Evolutionary conservation across 257 asterid species (phyloP).

Genomic region (Gentiana macrophylla): DNA sequence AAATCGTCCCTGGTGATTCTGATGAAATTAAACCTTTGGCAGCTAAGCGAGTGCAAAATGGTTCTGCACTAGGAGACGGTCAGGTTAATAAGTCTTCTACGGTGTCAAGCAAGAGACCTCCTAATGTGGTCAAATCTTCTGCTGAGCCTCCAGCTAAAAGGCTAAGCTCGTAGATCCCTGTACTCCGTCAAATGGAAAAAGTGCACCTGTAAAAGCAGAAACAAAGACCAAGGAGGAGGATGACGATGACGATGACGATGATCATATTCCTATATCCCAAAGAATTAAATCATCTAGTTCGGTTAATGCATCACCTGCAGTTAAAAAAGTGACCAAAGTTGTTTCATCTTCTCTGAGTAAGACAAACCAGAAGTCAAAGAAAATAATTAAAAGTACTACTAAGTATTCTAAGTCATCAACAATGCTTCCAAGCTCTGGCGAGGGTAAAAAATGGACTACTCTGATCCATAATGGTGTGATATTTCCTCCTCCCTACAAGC

Average conservation of each 20-base stretch:
- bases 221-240: constrained; percentile 60
- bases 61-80: constrained; percentile 30
- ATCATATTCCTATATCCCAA: constrained; percentile 60
- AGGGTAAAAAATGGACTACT: constrained; percentile 95
- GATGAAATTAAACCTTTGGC: constrained; percentile 37
- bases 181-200: constrained; percentile 22
- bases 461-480: constrained; percentile 91
- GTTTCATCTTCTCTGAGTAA: constrained; percentile 32
- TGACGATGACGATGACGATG: constrained; percentile 63
- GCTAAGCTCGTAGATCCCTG: constrained; percentile 52
- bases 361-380: constrained; percentile 39
- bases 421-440: constrained; percentile 87
- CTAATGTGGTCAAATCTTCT: constrained; percentile 36
- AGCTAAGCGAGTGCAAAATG: constrained; percentile 46
- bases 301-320: constrained; percentile 37
- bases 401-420: constrained; percentile 68
- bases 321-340: constrained; percentile 32
- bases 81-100: constrained; percentile 35
- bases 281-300: constrained; percentile 37
- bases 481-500: constrained; percentile 91
- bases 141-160: constrained; percentile 42
- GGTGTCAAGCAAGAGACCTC: constrained; percentile 56
- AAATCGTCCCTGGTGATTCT: constrained; percentile 27
- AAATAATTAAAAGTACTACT: constrained; percentile 35
- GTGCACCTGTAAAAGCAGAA: constrained; percentile 42